These are phyloP conservation scores for Pilaira anomala DNA, from an alignment of 192 early-diverging fungal genomes.

Conservation along the genomic window DNA sequence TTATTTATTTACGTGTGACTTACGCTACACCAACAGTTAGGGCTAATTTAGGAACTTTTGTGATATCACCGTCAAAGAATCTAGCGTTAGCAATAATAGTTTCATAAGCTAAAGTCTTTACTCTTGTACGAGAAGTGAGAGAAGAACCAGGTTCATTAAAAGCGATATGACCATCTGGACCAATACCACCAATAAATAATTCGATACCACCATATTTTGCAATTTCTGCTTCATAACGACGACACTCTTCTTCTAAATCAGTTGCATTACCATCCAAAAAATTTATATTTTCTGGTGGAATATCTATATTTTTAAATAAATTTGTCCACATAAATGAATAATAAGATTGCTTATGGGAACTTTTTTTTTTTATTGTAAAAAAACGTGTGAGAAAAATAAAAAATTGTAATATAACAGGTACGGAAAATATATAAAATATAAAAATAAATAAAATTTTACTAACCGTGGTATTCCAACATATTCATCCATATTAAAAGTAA, in stretches of 20 bases:
- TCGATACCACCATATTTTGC: conserved; percentile 78
- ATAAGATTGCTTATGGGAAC: conserved; percentile 59
- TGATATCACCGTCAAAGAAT: conserved; percentile 73
- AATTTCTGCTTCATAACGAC: conserved; percentile 76
- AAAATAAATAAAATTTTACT: conserved; percentile 50
- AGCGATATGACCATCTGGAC: conserved; percentile 87
- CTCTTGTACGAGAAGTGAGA: conserved; percentile 73
- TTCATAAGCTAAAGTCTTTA: conserved; percentile 81
- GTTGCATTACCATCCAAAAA: conserved; percentile 81
- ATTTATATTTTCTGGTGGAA: conserved; percentile 69
- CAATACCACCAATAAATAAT: conserved; percentile 80
- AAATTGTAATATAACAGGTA: neutral
- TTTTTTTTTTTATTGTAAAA: neutral
- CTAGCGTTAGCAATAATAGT: conserved; percentile 20
- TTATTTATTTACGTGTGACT: conserved; percentile 21
- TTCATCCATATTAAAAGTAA: conserved; percentile 92
- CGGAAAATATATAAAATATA: conserved; percentile 64
- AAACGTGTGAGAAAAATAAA: conserved; percentile 45
- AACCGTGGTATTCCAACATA: conserved; percentile 78
- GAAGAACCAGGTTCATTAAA: conserved; percentile 83
- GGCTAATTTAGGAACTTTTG: conserved; percentile 81
- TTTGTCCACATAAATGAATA: conserved; percentile 89
- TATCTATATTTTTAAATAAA: conserved; percentile 67
- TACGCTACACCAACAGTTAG: conserved; percentile 80
- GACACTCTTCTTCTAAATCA: conserved; percentile 76